Percentiles rank a stretch among this genome's conserved stretches.
phyloP scores from a whole-genome alignment of 768 basidiomycete genomes.

The Kwoniella dendrophila region DNA sequence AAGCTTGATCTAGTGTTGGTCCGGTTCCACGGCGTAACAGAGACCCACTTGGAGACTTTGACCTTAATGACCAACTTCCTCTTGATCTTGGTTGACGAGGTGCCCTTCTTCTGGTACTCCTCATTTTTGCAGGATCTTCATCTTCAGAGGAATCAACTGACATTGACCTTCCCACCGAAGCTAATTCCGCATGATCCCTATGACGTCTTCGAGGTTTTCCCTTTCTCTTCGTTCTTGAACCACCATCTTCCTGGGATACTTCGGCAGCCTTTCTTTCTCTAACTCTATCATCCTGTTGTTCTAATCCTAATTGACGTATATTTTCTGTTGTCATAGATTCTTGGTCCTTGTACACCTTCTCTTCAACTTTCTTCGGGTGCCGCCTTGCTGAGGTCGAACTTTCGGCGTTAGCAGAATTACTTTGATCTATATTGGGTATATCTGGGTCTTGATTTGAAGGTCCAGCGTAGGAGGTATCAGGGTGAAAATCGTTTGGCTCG shows the following conservation, averaged over 20 bases:
- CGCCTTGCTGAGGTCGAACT: neutral
- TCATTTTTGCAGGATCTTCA: neutral
- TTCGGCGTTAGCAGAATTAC: neutral
- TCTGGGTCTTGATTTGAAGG: constrained; percentile 42
- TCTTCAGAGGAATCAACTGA: constrained; percentile 22
- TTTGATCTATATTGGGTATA: constrained; percentile 35
- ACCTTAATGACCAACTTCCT: constrained; percentile 15
- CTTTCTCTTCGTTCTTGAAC: constrained; percentile 3
- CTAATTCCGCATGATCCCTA: constrained; percentile 25
- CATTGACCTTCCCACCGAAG: constrained; percentile 8
- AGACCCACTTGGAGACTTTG: neutral
- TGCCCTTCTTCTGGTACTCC: neutral
- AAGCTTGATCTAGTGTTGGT: constrained; percentile 11
- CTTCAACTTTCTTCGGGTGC: neutral
- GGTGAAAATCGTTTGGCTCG: constrained; percentile 3
- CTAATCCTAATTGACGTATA: constrained; percentile 17
- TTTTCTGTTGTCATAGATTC: constrained; percentile 24
- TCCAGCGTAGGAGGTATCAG: constrained; percentile 28
- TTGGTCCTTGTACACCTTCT: neutral
- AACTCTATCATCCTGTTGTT: constrained; percentile 19
- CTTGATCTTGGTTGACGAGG: constrained; percentile 23
- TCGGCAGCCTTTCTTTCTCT: neutral
- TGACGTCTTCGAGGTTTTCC: constrained; percentile 3
- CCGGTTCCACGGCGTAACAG: neutral
- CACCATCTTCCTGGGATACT: neutral